Base-by-base conservation (phyloP, 31 red algal species). In the Odonthalia washingtoniensis region DNA sequence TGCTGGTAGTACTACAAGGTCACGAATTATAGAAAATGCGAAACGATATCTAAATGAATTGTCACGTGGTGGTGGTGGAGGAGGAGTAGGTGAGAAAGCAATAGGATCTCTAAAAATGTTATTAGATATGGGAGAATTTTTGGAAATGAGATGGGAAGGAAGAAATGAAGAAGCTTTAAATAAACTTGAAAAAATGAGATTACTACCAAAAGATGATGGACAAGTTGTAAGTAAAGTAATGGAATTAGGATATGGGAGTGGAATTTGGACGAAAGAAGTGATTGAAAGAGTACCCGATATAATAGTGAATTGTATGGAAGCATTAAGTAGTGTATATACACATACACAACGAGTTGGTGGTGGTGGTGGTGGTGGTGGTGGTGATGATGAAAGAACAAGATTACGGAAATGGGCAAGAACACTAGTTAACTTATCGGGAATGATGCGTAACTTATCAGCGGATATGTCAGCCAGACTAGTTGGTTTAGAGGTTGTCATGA, bases 401-500 rank as follows among this genome's bases (percentile, higher is more conserved):
- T 21, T 74, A 32, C 43, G 82, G 38, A 43, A 35, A n/a, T 67
- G 40, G 36, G 86, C 75, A 42, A 72, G 61, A 43, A 37, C 46
- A 36, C 44, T 90, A 27, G 78, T 90, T 39, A 83, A 70, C 34
- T 90, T 90, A n/a, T 66, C 87, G 2, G 79, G 87, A 9, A 82
- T 90, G 78, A 83, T 90, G 69, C 77, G 53, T 30, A 70, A 83
- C 36, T 40, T 57, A 3, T 72, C 87, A 16, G 87, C 87, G 27
- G 87, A 90, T 36, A 90, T 90, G 6, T 90, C 87, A 42, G 78
- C 87, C 0, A 1, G 87, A 40, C 70, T 90, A 49, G 79, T 90
- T 45, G 42, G 87, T 1, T 61, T 90, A 35, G 87, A 90, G 41
- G 87, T 90, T 33, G 31, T 90, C 34, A 90, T 90, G 87, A 53